Base-by-base conservation (phyloP, 2,329 filamentous ascomycete genomes). In the Herpotrichia juniperi region DNA sequence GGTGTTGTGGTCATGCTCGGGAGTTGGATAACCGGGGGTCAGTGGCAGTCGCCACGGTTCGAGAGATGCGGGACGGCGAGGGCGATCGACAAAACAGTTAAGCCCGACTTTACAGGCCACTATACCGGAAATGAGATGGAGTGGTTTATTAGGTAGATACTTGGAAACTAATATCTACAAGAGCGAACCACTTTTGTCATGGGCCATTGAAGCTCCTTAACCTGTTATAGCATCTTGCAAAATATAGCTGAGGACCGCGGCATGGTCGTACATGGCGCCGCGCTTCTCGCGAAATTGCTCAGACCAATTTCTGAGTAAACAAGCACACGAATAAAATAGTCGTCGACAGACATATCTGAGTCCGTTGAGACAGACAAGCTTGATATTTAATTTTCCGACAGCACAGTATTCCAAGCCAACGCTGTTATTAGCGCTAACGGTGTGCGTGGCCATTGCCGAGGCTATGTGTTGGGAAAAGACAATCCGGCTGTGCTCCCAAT, bases 331-430 rank as follows among this genome's bases (percentile, higher is more conserved):
- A 45, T 37, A 12, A 58, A 51, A 50, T 53, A 51, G 42, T 24
- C 52, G 10, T 19, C 26, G 12, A 12, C 26, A 28, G 26, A 28
- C 12, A 28, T 28, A 7, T 28, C 12, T 28, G 7, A 7, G 7
- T 30, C 16, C 10, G 35, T 8, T 46, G 35, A 34, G 19, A 34
- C 21, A 1, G 14, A 34, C 22, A 24, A 42, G 4, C 12, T 78
- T 59, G 60, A 81, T 30, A 17, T 37, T 19, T 63, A 62, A 17
- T 82, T 81, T 46, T 59, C 68, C 14, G 79, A 81, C 54, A 78
- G 78, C 0, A 69, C 67, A 22, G 42, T 22, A 2, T 37, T 48
- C 34, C 8, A 51, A n/a, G 47, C 42, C 16, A 51, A 57, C 46
- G 49, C 47, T 17, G 64, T 75, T 2, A 66, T 77, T 31, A 69